These are phyloP conservation scores for Collybia sp. DNA, from an alignment of 768 basidiomycete genomes.

Conservation along the genomic window DNA sequence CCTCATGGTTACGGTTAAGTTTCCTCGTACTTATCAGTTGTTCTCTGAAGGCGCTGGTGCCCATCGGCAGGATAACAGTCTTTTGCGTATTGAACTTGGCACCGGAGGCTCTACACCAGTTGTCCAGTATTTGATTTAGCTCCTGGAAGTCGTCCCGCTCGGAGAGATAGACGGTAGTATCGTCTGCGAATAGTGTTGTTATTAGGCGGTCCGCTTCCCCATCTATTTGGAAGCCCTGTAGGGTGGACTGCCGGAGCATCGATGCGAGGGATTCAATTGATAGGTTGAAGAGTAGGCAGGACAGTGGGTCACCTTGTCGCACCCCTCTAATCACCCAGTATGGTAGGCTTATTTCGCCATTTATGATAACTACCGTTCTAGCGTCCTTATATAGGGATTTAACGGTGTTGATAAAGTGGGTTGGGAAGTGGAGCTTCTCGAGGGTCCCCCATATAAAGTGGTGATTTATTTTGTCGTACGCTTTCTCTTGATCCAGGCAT, in stretches of 20 bases:
- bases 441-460: conserved; percentile 23
- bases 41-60: conserved; percentile 13
- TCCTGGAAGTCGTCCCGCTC: conserved; percentile 18
- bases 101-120: conserved; percentile 35
- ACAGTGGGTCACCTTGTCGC: conserved; percentile 7
- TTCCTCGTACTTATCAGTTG: conserved; percentile 2
- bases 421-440: conserved; percentile 15
- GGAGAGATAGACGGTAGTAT: conserved; percentile 31
- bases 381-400: conserved; percentile 24
- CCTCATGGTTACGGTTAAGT: not conserved
- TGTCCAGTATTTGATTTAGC: conserved; percentile 20
- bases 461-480: conserved; percentile 30
- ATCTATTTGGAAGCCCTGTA: conserved; percentile 19
- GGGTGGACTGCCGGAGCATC: conserved; percentile 20
- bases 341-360: conserved; percentile 2
- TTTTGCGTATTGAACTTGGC: conserved; percentile 39
- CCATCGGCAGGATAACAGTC: conserved; percentile 32
- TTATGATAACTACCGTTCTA: conserved; percentile 11
- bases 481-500: not conserved
- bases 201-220: conserved; percentile 16
- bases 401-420: conserved; percentile 20
- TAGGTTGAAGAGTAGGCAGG: conserved; percentile 1
- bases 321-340: conserved; percentile 4
- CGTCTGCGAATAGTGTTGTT: conserved; percentile 33
- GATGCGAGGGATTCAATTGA: conserved; percentile 23